Evolutionary conservation across 23 red algal genomes (phyloP), one percentile per base, ranked within the genome.

Genomic region (Gracilaria domingensis): DNA sequence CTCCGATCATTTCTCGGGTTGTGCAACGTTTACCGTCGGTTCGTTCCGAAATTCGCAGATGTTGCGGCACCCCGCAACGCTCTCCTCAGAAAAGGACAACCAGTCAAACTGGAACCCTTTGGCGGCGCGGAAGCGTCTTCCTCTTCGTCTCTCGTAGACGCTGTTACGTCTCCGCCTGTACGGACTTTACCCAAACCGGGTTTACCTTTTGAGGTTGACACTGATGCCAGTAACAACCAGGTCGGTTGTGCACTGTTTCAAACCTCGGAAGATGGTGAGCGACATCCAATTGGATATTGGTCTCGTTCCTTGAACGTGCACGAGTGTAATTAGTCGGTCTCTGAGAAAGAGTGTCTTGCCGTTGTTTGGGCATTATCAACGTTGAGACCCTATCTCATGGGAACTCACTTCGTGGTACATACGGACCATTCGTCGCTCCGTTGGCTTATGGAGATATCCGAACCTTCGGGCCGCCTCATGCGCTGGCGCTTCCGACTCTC

Each of bases 331-430:
- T 85, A 85, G 12, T 35, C 81, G 5, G 55, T 1, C 18, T 36
- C 37, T 28, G 81, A 67, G 54, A 85, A 44, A 34, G 56, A 85
- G 24, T 65, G 81, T 33, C 81, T 85, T 53, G 29, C 32, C n/a
- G 56, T 85, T 18, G 81, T 85, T 21, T 85, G 81, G 81, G 81
- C 81, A 21, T n/a, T 85, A 28, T 24, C 20, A 21, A 16, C 65
- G 20, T 53, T 85, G 33, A n/a, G 81, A 20, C 81, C 20, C 20
- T 85, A 85, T 45, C 36, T 85, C 21, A 24, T 65, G 45, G 6
- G 30, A 32, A 33, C 38, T 25, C 0, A 85, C 18, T 85, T 85
- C 30, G 17, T 21, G 37, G 34, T 85, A 14, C 51, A 66, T 39
- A 67, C 2, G 16, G 81, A 67, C 18, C 81, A 85, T 7, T 20